A percentile compares a stretch with the other conserved stretches of the same genome.
Conservation (phyloP, 495 filamentous ascomycete genomes). For the Mytilinidion resinicola region DNA sequence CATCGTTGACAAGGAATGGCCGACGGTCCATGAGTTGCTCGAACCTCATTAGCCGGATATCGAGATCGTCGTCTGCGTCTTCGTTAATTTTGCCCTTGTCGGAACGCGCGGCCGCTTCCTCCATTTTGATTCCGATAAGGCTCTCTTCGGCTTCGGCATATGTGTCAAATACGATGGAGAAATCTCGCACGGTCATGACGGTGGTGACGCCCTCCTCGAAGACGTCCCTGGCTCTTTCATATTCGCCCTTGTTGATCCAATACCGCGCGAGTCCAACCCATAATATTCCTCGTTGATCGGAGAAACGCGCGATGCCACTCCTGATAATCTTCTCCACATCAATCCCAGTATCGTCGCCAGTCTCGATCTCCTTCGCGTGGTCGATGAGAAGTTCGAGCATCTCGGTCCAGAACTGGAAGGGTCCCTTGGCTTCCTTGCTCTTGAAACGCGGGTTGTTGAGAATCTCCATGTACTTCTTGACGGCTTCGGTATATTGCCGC, state of each 20-base stretch:
- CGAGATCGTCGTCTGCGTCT: conserved; percentile 88
- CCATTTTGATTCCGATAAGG: conserved; percentile 85
- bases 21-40: conserved; percentile 97
- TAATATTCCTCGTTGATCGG: conserved; percentile 92
- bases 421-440: conserved; percentile 88
- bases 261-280: conserved; percentile 96
- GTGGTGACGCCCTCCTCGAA: conserved; percentile 97
- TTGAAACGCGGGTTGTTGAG: conserved; percentile 87
- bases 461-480: conserved; percentile 87
- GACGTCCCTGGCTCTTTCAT: conserved; percentile 84
- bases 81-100: conserved; percentile 77
- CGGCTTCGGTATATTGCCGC: conserved; percentile 83
- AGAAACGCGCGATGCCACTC: conserved; percentile 87
- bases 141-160: conserved; percentile 98
- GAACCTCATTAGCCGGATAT: conserved; percentile 96
- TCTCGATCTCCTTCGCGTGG: conserved; percentile 79
- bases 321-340: conserved; percentile 91
- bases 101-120: conserved; percentile 72
- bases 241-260: conserved; percentile 88
- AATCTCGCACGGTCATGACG: conserved; percentile 98
- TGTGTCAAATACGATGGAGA: conserved; percentile 91
- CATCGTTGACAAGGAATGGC: conserved; percentile 95
- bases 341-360: conserved; percentile 69
- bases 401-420: conserved; percentile 96
- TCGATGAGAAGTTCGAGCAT: conserved; percentile 96